Base-by-base conservation (phyloP, 768 basidiomycete species). In the Trametes coccinea region DNA sequence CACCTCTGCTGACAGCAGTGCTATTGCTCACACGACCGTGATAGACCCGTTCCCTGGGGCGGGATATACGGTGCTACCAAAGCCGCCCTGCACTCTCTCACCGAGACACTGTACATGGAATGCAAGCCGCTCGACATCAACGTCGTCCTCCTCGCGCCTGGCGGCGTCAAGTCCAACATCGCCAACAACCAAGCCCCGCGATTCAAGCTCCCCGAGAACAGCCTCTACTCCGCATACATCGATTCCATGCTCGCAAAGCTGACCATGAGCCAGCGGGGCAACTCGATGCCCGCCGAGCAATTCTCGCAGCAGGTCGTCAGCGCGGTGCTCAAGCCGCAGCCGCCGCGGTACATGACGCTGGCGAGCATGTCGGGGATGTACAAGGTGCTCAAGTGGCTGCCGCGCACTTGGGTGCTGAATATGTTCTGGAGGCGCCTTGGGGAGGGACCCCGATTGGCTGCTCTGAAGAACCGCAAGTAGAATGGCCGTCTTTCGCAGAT, bases 41-140 rank as follows among this genome's bases (percentile, higher is more conserved):
- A 16, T 59, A 91, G 89, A 46, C 77, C 88, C 0, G 83, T 84
- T 0, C 89, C 91, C 0, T 93, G 89, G 89, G 82, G 82, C 56
- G 80, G 82, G 0, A 68, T 85, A 8, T 88, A 89, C 64, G 76
- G 76, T 31, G 81, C 85, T 0, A 71, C 80, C 48, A 89, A 88
- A 69, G 82, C 86, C 0, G 85, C 85, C 0, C 69, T 86, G 3
- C 83, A 84, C 46, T 74, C 80, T 29, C 74, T 92, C 39, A 84
- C 82, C 55, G 83, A 91, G 49, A 81, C 83, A 0, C 79, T 92
- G 8, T 79, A 79, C 3, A 88, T 91, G 88, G 91, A 93, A 69
- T 85, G 85, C 73, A 81, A 79, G 49, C 89, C 89, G 1, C 82
- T 92, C 71, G 83, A 84, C 37, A 80, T 93, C 59, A 75, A 82